Evolutionary conservation across 805 yeast species (phyloP).

Genomic region (Myxozyma geophila): DNA sequence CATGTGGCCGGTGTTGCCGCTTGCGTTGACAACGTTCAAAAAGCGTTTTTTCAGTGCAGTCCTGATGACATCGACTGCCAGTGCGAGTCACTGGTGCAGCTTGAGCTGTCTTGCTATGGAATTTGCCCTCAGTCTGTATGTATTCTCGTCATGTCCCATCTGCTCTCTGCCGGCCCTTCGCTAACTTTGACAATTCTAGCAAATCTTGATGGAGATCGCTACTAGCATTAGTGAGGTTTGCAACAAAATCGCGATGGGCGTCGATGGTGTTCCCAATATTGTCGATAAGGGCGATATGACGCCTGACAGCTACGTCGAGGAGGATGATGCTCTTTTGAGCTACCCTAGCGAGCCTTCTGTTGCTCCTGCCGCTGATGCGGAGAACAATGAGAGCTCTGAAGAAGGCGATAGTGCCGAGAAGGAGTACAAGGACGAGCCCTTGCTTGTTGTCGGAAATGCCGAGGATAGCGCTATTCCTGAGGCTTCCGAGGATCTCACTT

Average conservation of each 20-base stretch:
- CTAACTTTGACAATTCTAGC: slow-evolving; percentile 4
- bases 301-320: slow-evolving; percentile 10
- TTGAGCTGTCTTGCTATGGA: slow-evolving; percentile 35
- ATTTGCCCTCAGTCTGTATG: slow-evolving; percentile 35
- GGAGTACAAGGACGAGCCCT: not conserved
- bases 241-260: slow-evolving; percentile 20
- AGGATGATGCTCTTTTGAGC: slow-evolving; percentile 10
- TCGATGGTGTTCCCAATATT: not conserved
- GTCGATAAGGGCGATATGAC: slow-evolving; percentile 14
- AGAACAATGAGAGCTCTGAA: not conserved
- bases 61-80: slow-evolving; percentile 31
- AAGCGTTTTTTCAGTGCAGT: slow-evolving; percentile 23
- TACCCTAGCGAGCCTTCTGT: not conserved
- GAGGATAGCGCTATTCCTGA: slow-evolving; percentile 13
- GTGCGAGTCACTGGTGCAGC: slow-evolving; percentile 32
- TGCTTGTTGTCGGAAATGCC: slow-evolving; percentile 12
- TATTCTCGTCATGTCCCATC: not conserved
- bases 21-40: slow-evolving; percentile 30
- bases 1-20: slow-evolving; percentile 35
- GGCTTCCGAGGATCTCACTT: slow-evolving; percentile 22
- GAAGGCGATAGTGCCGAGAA: not conserved
- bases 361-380: slow-evolving; percentile 8
- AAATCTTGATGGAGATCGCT: slow-evolving; percentile 26
- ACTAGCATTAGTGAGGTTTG: slow-evolving; percentile 29
- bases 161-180: not conserved